Evolutionary conservation across 192 early-diverging fungal genomes (phyloP), one percentile per base, ranked within the genome.

Genomic region (Linnemannia hyalina): DNA sequence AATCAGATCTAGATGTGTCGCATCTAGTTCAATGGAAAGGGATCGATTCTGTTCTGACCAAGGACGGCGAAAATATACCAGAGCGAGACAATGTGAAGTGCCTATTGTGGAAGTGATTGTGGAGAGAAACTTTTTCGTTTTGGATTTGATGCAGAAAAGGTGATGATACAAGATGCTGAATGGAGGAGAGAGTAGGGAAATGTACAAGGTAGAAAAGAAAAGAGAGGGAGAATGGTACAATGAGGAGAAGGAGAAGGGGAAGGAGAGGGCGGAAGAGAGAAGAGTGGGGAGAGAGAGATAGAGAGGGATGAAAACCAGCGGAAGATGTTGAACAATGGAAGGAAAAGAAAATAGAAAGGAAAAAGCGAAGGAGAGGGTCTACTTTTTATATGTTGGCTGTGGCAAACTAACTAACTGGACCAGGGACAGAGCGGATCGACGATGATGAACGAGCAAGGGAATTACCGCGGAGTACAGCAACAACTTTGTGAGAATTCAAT

Each of bases 11-110:
- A 44, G 26, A 49, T 47, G 63, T 41, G 29, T 41, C 32, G 32
- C 70, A 65, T 75, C 36, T 82, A 44, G 77, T 23, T 44, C 29
- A 57, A 63, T n/a, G 11, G 32, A 47, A 72, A 75, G 68, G 69
- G 40, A 63, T 54, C 49, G 75, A 77, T 78, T 74, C 60, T 78
- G 65, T 69, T 75, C 71, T 76, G 54, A 15, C 70, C 41, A 65
- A 65, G 11, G 60, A 26, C 60, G 60, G 60, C 13, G 26, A 11
- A 65, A 65, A 32, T 18, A 52, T 46, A 40, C 40, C 40, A 52
- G n/a, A 57, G 74, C 26, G 38, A 29, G 36, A 52, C 52, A 54
- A 35, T 1, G 23, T n/a, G 16, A 40, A 74, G 47, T 38, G 41
- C 10, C 73, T 47, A 35, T 36, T 57, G 35, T 0, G 42, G n/a